Base-by-base conservation (phyloP, 2,329 filamentous ascomycete species). In the Pseudonectria foliicola region DNA sequence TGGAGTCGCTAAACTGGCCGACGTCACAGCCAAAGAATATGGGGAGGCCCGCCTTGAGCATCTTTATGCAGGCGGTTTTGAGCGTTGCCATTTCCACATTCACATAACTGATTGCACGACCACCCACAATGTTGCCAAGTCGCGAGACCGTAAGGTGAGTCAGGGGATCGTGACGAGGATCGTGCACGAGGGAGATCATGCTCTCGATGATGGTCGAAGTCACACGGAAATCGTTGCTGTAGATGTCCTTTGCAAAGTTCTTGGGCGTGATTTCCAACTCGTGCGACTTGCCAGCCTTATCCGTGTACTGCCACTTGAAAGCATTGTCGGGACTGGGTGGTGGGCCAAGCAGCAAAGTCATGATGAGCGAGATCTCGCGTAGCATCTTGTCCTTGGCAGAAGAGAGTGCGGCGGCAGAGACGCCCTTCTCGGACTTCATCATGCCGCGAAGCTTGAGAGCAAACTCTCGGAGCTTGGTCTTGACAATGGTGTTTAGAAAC, bases 1-100 rank as follows among this genome's bases (percentile, higher is more conserved):
- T 50, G 0, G 64, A 66, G 54, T 89, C 80, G 37, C 77, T 83
- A 60, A 82, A 89, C 58, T 94, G 85, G 43, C 86, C 87, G 0
- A 94, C 87, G 51, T 95, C 88, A 33, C 76, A 83, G 37, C 88
- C 88, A 56, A 95, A 94, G 71, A 94, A 94, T 33, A 94, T 75
- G 8, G 88, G 87, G 5, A 85, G 63, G 2, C 85, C 86, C 10
- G 80, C 78, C 53, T 77, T 75, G 31, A 94, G 74, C 85, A 88
- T 92, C 21, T 74, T 68, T 31, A 93, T 76, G 48, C 81, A 84
- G 1, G 82, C 79, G 1, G 65, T 55, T 61, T 93, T 93, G 47
- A 94, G 78, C 0, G 74, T 66, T 2, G 60, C 44, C 69, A 88
- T 88, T 40, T 80, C 71, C 12, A 92, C 85, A 55, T 94, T 94